These are phyloP conservation scores for Fagus sylvatica DNA, from an alignment of 306 rosid species.

Conservation along the genomic window DNA sequence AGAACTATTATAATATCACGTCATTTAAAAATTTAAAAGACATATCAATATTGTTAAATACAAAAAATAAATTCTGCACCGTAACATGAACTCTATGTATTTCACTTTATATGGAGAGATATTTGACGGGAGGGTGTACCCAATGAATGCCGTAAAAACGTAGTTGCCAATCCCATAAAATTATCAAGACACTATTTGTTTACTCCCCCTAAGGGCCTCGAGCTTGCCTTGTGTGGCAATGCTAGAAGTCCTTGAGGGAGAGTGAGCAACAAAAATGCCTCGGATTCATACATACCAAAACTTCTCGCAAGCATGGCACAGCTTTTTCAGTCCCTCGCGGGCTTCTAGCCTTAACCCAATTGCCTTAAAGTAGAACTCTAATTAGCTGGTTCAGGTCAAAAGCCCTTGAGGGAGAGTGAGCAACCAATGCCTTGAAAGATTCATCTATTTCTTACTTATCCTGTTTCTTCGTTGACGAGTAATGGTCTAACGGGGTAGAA, in stretches of 20 bases:
- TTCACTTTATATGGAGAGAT: too few relatives aligned
- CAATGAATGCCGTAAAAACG: neutral
- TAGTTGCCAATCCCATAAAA: neutral
- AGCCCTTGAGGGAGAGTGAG: slow-evolving; percentile 18
- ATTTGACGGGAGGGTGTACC: too few relatives aligned
- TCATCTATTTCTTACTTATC: neutral
- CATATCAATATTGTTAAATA: too few relatives aligned
- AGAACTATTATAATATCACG: too few relatives aligned
- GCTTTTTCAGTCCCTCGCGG: neutral
- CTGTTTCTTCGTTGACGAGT: slow-evolving; percentile 17
- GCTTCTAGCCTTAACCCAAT: slow-evolving; percentile 4
- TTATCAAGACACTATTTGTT: slow-evolving; percentile 2
- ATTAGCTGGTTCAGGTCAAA: neutral
- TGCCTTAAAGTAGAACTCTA: neutral
- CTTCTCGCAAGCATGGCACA: neutral
- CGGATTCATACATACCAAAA: neutral
- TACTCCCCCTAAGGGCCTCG: slow-evolving; percentile 5
- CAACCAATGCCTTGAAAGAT: slow-evolving; percentile 27
- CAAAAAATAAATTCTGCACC: too few relatives aligned
- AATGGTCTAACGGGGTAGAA: slow-evolving; percentile 15
- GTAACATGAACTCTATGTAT: too few relatives aligned
- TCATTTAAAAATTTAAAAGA: too few relatives aligned
- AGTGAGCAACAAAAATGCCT: slow-evolving; percentile 25
- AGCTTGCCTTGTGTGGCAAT: neutral
- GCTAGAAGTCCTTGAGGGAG: slow-evolving; percentile 35